A percentile compares a stretch with the other conserved stretches of the same genome.
Evolutionary conservation across 2,329 filamentous ascomycete genomes (phyloP).

Genomic region (Colletotrichum sp.): DNA sequence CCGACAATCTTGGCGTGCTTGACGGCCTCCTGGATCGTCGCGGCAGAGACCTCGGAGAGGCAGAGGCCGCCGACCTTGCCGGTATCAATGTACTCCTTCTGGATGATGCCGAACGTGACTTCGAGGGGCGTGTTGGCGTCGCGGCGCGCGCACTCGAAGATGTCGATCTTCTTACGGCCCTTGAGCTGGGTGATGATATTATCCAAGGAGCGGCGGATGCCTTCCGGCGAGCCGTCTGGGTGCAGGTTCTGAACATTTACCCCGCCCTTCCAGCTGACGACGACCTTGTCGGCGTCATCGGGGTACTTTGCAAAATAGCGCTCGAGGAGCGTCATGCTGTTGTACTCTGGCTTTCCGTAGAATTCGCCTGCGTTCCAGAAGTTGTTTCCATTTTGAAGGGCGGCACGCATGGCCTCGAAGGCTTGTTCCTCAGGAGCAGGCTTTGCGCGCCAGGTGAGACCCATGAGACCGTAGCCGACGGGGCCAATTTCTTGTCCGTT

Average conservation of each 20-base stretch:
- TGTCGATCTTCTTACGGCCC: slow-evolving; percentile 65
- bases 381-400: slow-evolving; percentile 49
- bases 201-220: slow-evolving; percentile 63
- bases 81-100: slow-evolving; percentile 54
- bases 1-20: slow-evolving; percentile 48
- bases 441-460: slow-evolving; percentile 47
- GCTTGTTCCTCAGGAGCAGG: slow-evolving; percentile 50
- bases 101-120: slow-evolving; percentile 46
- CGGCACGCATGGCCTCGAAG: slow-evolving; percentile 60
- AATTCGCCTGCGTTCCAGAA: slow-evolving; percentile 71
- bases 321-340: slow-evolving; percentile 64
- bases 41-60: slow-evolving; percentile 56
- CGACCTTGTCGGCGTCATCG: slow-evolving; percentile 65
- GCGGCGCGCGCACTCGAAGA: slow-evolving; percentile 64
- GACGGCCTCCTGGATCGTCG: slow-evolving; percentile 53
- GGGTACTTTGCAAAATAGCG: slow-evolving; percentile 69
- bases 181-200: slow-evolving; percentile 55
- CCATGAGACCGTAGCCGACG: slow-evolving; percentile 62
- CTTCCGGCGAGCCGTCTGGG: slow-evolving; percentile 58
- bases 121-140: slow-evolving; percentile 55
- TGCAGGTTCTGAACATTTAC: slow-evolving; percentile 35
- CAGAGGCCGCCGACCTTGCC: slow-evolving; percentile 57
- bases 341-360: slow-evolving; percentile 65
- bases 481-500: slow-evolving; percentile 50
- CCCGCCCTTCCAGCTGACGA: slow-evolving; percentile 68